Evolutionary conservation across 208 protist genomes (phyloP).

Genomic region (Acanthamoeba culbertsoni): DNA sequence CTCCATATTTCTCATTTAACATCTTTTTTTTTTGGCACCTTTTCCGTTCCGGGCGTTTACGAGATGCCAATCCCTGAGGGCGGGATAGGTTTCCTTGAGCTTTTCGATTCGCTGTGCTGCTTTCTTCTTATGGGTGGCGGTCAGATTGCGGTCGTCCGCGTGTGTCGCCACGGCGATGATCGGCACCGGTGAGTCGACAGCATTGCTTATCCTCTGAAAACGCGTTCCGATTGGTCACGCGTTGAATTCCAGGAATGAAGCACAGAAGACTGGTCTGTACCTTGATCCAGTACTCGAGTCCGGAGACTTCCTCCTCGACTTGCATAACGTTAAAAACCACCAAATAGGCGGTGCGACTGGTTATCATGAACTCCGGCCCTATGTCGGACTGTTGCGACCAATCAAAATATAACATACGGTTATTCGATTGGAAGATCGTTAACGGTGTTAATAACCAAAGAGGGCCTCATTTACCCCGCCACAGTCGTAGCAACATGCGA

Average conservation of each 20-base stretch:
- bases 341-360: neutral
- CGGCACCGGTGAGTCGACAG: neutral
- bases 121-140: conserved; percentile 21
- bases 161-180: neutral
- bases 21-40: neutral
- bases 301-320: neutral
- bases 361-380: neutral
- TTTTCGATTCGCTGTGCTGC: neutral
- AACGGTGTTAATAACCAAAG: neutral
- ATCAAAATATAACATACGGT: neutral
- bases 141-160: neutral
- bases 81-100: conserved; percentile 8
- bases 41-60: neutral
- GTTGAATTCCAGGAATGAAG: no score
- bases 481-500: neutral
- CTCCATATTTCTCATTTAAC: neutral
- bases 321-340: neutral
- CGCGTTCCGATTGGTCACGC: neutral
- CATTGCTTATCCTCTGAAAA: neutral
- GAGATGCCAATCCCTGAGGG: neutral
- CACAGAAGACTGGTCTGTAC: no score
- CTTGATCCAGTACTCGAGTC: neutral
- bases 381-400: neutral
- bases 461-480: neutral
- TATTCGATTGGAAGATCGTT: neutral